Base-by-base conservation (phyloP, 352 stramenopile species). In the Detonula confervacea region DNA sequence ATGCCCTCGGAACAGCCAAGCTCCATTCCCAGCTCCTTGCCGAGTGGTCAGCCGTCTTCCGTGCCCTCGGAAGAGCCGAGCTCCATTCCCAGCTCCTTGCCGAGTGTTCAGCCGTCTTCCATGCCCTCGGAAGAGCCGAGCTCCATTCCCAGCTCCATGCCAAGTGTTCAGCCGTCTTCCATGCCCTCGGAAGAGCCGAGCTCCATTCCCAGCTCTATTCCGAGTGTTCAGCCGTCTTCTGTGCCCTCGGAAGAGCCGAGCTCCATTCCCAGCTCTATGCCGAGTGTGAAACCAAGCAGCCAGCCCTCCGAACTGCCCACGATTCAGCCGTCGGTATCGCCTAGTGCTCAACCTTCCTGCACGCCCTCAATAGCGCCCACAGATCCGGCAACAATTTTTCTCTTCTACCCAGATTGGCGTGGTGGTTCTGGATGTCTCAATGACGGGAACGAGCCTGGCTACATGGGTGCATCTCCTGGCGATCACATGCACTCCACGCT, bases 371-470 rank as follows among this genome's bases (percentile, higher is more conserved):
- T 60, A n/a, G 6, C 65, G 20, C 52, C 72, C 0, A 80, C 51
- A 16, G 37, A 56, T 49, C 54, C 54, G 5, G 25, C 25, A n/a
- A 68, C 52, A 0, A 69, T 59, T 6, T 52, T 59, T 33, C 42
- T 81, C 5, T 81, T 71, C n/a, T 81, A 81, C 30, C 72, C 72
- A 25, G 62, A 75, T 24, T 81, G 52, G 52, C n/a, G 22, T 20
- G 16, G n/a, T 16, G n/a, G 16, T n/a, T 9, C 20, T 0, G 72
- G 54, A n/a, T 81, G 72, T 57, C n/a, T 55, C 11, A 81, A 75
- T n/a, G 62, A 81, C 20, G 72, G 72, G 5, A 52, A 68, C 9
- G 14, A 81, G 16, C 54, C 62, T 54, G 2, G 27, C 6, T 75
- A 71, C 35, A 81, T 81, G 72, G 44, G 9, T 5, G 27, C 39